Base-by-base conservation (phyloP, 495 filamentous ascomycete genomes). In the Parathielavia appendiculata region DNA sequence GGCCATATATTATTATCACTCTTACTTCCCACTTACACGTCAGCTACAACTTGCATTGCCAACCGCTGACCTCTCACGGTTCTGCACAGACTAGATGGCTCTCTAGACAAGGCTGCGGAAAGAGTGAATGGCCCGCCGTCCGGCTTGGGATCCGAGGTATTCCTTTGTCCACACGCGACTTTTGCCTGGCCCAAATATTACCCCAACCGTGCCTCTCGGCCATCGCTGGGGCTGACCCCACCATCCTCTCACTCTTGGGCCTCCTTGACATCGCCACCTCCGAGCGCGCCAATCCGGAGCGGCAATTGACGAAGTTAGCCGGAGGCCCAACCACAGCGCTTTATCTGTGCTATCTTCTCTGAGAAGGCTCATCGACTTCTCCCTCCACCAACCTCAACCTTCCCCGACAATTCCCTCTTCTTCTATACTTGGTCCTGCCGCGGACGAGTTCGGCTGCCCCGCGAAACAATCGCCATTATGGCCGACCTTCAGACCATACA, bases 401-500 rank as follows among this genome's bases (percentile, higher is more conserved):
- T 36, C 50, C 2, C n/a, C 5, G 5, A 30, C 5, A 5, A 9
- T 2, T 30, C 2, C 47, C 19, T 44, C 13, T 26, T 13, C 45
- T 43, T 39, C 3, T 9, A 40, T 32, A 10, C 1, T 40, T 34
- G 17, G 11, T 12, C 14, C n/a, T 17, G 26, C 23, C 23, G 22
- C 38, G 19, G 5, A 38, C 19, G 16, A 41, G n/a, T 7, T 40
- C 20, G 17, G 20, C 11, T 32, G 20, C 10, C 34, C 26, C 38
- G 38, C 32, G 38, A 36, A 26, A 13, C 43, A 30, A 56, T 56
- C 51, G 44, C 54, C 58, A 34, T 50, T 56, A 69, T 69, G 67
- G 64, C 65, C 43, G 67, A 67, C 32, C 34, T 51, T 47, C 52
- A 58, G 4, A 57, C 54, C 19, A 52, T 41, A n/a, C 23, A 47